A percentile compares a stretch with the other conserved stretches of the same genome.
phyloP scores from a whole-genome alignment of 805 yeast species.

The Metschnikowia peoriensis region DNA sequence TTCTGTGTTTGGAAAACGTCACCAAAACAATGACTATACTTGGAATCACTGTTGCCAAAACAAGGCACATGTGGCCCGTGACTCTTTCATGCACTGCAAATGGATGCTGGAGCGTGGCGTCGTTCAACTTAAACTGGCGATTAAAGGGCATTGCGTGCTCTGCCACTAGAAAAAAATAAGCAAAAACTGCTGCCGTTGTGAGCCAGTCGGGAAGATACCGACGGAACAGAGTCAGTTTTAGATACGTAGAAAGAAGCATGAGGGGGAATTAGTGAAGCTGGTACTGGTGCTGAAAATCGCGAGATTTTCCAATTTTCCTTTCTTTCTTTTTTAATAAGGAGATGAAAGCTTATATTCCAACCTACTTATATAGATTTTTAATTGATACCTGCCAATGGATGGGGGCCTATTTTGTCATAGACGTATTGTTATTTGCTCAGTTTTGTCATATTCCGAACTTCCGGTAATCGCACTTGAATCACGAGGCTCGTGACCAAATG shows the following conservation, averaged over 20 bases:
- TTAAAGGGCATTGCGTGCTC: slow-evolving; percentile 34
- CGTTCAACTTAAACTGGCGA: slow-evolving; percentile 34
- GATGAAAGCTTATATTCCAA: too few species aligned
- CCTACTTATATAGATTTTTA: too few species aligned
- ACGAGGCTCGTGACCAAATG: not conserved
- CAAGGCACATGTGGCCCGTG: slow-evolving; percentile 24
- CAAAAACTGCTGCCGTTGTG: slow-evolving; percentile 21
- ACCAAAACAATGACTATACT: slow-evolving; percentile 19
- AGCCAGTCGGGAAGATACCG: slow-evolving; percentile 33
- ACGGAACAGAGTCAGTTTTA: slow-evolving; percentile 20
- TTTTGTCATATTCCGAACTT: too few species aligned
- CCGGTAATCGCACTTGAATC: not conserved
- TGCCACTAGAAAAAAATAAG: slow-evolving; percentile 29
- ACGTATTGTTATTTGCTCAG: too few species aligned
- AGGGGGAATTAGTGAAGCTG: too few species aligned
- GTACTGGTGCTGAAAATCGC: not conserved
- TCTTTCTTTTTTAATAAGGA: too few species aligned
- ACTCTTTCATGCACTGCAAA: slow-evolving; percentile 33
- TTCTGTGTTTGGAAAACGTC: slow-evolving; percentile 11
- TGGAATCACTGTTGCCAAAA: slow-evolving; percentile 29
- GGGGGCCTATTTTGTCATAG: too few species aligned
- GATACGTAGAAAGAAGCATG: slow-evolving; percentile 16
- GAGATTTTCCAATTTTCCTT: too few species aligned
- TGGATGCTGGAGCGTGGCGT: slow-evolving; percentile 36
- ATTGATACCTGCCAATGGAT: too few species aligned